phyloP scores from a whole-genome alignment of 257 asterid genomes.

The Ballota nigra region DNA sequence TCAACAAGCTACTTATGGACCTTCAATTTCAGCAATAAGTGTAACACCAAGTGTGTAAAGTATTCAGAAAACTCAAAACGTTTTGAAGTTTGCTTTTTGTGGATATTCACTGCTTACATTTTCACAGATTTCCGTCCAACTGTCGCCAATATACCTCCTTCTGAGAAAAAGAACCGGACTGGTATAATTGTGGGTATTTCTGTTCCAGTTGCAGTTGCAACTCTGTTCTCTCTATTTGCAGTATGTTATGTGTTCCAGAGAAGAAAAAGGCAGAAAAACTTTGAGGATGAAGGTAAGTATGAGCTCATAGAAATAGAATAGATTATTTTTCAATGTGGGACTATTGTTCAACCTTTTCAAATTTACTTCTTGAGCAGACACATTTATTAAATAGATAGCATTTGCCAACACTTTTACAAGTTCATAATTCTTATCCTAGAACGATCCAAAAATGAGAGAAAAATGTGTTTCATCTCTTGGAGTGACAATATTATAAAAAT shows the following conservation, averaged over 20 bases:
- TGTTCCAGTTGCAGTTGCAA: conserved; percentile 38
- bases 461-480: background rate
- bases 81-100: background rate
- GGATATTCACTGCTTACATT: background rate
- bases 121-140: conserved; percentile 60
- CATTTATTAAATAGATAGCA: background rate
- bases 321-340: background rate
- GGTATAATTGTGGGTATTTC: conserved; percentile 65
- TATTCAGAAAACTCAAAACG: background rate
- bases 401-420: background rate
- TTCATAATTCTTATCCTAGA: background rate
- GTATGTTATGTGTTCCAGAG: conserved; percentile 32
- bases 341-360: background rate
- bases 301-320: background rate
- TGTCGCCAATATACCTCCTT: conserved; percentile 51
- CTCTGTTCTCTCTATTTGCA: conserved; percentile 37
- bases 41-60: conserved; percentile 54
- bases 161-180: conserved; percentile 35
- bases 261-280: conserved; percentile 38
- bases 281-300: conserved; percentile 54
- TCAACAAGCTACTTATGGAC: conserved; percentile 56
- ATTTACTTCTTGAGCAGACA: background rate
- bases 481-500: background rate
- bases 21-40: conserved; percentile 68
- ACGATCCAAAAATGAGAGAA: background rate